These are phyloP conservation scores for Boletus bicolor DNA, from an alignment of 768 basidiomycete genomes.

Conservation along the genomic window DNA sequence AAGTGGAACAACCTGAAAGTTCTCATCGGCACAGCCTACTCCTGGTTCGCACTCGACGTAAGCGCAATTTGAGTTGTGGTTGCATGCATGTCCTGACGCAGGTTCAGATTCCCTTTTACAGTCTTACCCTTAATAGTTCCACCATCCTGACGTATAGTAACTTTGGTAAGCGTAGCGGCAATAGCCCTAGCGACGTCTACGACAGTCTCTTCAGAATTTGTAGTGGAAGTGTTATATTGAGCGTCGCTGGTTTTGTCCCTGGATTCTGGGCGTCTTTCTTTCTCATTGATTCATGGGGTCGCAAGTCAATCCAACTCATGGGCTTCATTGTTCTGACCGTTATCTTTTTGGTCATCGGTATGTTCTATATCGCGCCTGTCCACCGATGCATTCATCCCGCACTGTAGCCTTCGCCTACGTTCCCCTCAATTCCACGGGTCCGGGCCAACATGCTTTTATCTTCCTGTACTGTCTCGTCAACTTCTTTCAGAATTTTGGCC, in stretches of 20 bases:
- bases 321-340: slow-evolving; percentile 66
- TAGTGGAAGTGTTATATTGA: slow-evolving; percentile 16
- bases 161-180: slow-evolving; percentile 44
- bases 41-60: slow-evolving; percentile 89
- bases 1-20: slow-evolving; percentile 77
- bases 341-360: slow-evolving; percentile 69
- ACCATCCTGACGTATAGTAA: slow-evolving; percentile 73
- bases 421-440: slow-evolving; percentile 44
- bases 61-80: slow-evolving; percentile 23
- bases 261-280: slow-evolving; percentile 68
- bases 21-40: slow-evolving; percentile 71
- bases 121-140: slow-evolving; percentile 76
- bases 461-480: slow-evolving; percentile 13
- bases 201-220: slow-evolving; percentile 26
- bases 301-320: slow-evolving; percentile 73
- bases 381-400: not conserved
- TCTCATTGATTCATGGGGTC: slow-evolving; percentile 66
- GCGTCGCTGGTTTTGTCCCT: slow-evolving; percentile 20
- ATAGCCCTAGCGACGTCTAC: slow-evolving; percentile 13
- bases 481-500: slow-evolving; percentile 20
- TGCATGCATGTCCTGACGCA: not conserved
- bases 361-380: slow-evolving; percentile 14
- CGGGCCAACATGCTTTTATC: slow-evolving; percentile 56
- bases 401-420: slow-evolving; percentile 59
- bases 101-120: slow-evolving; percentile 80